Base-by-base conservation (phyloP, 1,284 basidiomycete species). In the Ceratobasidium theobromae region DNA sequence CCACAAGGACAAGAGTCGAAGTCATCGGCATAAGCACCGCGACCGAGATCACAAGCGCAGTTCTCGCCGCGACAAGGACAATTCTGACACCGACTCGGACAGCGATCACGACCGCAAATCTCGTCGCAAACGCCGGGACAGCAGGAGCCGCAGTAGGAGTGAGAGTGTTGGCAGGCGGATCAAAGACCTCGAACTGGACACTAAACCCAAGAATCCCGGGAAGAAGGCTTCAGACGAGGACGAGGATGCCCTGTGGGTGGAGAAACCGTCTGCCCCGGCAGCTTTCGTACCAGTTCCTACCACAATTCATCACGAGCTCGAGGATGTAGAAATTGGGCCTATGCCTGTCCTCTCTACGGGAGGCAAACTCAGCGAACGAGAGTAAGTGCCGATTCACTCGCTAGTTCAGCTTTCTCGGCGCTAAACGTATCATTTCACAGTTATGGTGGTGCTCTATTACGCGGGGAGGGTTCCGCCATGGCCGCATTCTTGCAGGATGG, bases 381-480 rank as follows among this genome's bases (percentile, higher is more conserved):
- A 86, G 66, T 93, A 32, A 9, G 55, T 53, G 40, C 21, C 21
- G 40, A 5, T 4, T 43, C 40, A 43, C 21, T n/a, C 21, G 40
- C 40, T 4, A 14, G 14, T 27, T 25, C 28, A 18, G 12, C 49
- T n/a, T 8, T 21, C 21, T 41, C 54, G 11, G n/a, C 38, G 38
- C 32, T 21, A 3, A 45, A 27, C 18, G 2, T 30, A 66, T 46
- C 16, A 23, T n/a, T 16, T 12, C 38, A 4, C 66, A 78, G 77
- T 6, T 84, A 93, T 75, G 92, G 93, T 68, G 84, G 91, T 55
- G 88, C 91, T 4, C 83, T 99, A 43, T 83, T 95, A 6, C 91
- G 92, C 1, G 97, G 96, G 65, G 96, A 99, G 81, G 96, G 95
- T 53, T 88, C 88, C 67, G 96, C 96, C 28, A 98, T 99, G 95